phyloP scores from a whole-genome alignment of 352 stramenopile species.

The Peronospora farinosa region DNA sequence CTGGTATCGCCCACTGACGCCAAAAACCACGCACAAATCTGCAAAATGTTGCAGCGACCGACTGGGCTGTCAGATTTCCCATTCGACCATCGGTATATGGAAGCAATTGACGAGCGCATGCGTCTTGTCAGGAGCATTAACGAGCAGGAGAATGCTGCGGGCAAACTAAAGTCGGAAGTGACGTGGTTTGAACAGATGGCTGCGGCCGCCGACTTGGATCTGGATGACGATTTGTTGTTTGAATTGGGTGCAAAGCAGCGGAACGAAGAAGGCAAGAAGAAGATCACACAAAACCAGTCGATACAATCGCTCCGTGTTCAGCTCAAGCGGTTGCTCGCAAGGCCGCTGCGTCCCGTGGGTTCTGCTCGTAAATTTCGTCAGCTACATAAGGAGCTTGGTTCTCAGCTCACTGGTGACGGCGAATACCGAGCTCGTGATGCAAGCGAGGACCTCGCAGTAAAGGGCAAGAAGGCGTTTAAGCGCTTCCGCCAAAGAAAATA shows the following conservation, averaged over 20 bases:
- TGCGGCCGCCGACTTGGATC: constrained; percentile 64
- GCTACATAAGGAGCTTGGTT: constrained; percentile 71
- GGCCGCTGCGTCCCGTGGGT: constrained; percentile 66
- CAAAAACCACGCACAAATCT: constrained; percentile 82
- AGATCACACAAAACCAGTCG: constrained; percentile 43
- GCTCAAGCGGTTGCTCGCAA: constrained; percentile 48
- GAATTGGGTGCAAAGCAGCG: constrained; percentile 63
- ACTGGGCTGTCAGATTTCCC: constrained; percentile 76
- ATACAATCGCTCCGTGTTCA: constrained; percentile 51
- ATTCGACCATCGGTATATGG: constrained; percentile 76
- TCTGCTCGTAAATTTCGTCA: constrained; percentile 78
- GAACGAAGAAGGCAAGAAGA: constrained; percentile 40
- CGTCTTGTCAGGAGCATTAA: constrained; percentile 77
- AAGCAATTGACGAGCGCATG: constrained; percentile 67
- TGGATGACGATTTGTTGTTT: constrained; percentile 74
- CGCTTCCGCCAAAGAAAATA: constrained; percentile 62
- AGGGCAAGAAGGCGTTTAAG: constrained; percentile 81
- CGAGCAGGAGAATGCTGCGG: constrained; percentile 62
- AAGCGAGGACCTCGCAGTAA: constrained; percentile 58
- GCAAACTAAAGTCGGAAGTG: constrained; percentile 78
- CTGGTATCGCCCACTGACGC: constrained; percentile 70
- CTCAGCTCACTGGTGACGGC: constrained; percentile 49
- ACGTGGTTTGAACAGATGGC: constrained; percentile 86
- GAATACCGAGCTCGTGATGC: constrained; percentile 77
- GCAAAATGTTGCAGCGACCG: constrained; percentile 78